A percentile compares a stretch with the other conserved stretches of the same genome.
These are phyloP conservation scores for Debaryomyces psychrophilus DNA, from an alignment of 1,139 yeast genomes.

Conservation along the genomic window DNA sequence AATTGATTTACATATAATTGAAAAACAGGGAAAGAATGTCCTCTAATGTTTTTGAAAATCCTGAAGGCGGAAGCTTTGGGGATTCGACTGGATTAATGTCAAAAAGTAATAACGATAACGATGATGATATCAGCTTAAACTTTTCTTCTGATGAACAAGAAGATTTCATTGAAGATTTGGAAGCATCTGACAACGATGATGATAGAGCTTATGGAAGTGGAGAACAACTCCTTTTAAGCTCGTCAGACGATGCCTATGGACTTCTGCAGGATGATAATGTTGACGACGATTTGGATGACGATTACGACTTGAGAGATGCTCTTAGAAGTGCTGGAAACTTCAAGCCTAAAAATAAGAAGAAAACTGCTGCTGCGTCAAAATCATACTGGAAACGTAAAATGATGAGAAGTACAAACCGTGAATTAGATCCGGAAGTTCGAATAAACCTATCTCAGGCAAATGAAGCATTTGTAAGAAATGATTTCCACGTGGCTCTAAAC, in stretches of 20 bases:
- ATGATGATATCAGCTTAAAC: constrained; percentile 14
- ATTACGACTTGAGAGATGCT: constrained; percentile 58
- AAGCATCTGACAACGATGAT: constrained; percentile 18
- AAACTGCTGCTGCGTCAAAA: constrained; percentile 34
- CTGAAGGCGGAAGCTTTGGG: constrained; percentile 11
- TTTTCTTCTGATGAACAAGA: constrained; percentile 21
- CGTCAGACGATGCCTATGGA: constrained; percentile 25
- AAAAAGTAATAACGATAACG: constrained; percentile 9
- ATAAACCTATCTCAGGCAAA: constrained; percentile 70
- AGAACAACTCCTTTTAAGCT: constrained; percentile 19
- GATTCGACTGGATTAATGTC: background rate
- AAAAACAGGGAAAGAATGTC: constrained; percentile 13
- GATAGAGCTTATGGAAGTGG: constrained; percentile 14
- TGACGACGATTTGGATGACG: constrained; percentile 47
- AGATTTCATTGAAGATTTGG: constrained; percentile 19
- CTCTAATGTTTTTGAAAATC: constrained; percentile 21
- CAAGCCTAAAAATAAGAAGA: constrained; percentile 48
- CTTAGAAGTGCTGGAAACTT: constrained; percentile 66
- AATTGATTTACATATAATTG: background rate
- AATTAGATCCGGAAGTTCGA: constrained; percentile 72
- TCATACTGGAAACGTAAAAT: constrained; percentile 36
- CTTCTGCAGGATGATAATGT: constrained; percentile 26
- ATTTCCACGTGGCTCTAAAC: constrained; percentile 66
- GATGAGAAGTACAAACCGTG: constrained; percentile 43
- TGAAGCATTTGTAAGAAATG: constrained; percentile 72